Evolutionary conservation across 192 early-diverging fungal genomes (phyloP).

Genomic region (Haplosporangium gracile): DNA sequence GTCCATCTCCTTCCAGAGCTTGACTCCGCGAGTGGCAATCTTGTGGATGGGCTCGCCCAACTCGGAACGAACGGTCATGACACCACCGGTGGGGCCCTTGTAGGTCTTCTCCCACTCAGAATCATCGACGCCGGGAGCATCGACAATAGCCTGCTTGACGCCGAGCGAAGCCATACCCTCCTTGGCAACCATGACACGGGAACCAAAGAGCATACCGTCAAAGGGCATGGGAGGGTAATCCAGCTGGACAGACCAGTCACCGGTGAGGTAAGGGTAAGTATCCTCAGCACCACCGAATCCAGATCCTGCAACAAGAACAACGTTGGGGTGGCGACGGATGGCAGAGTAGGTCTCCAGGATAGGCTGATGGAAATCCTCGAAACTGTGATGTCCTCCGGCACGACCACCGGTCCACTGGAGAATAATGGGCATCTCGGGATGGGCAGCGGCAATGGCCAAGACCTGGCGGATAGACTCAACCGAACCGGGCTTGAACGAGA

Average conservation of each 20-base stretch:
- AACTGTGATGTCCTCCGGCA: constrained; percentile 96
- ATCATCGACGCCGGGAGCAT: constrained; percentile 84
- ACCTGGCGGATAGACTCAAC: constrained; percentile 85
- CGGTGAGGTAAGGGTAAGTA: constrained; percentile 92
- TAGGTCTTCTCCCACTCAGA: constrained; percentile 89
- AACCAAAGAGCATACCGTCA: constrained; percentile 95
- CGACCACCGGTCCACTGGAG: constrained; percentile 98
- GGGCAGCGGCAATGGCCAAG: constrained; percentile 84
- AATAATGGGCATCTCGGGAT: constrained; percentile 87
- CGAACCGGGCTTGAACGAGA: constrained; percentile 89
- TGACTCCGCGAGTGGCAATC: constrained; percentile 86
- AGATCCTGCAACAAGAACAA: constrained; percentile 90
- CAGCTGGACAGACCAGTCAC: constrained; percentile 88
- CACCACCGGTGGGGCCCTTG: constrained; percentile 79
- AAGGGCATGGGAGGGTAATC: constrained; percentile 95
- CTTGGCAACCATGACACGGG: constrained; percentile 95
- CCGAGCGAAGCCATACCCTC: constrained; percentile 82
- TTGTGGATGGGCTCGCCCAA: constrained; percentile 95
- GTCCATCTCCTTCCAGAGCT: constrained; percentile 85
- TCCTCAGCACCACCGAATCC: constrained; percentile 91
- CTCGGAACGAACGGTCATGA: constrained; percentile 90
- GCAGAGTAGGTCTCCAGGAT: constrained; percentile 89
- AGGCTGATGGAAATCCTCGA: constrained; percentile 95
- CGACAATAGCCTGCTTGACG: constrained; percentile 91
- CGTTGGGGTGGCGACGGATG: constrained; percentile 84